Percentiles rank a stretch among this genome's conserved stretches.
Evolutionary conservation across 306 rosid genomes (phyloP).

Genomic region (Pyrus communis): DNA sequence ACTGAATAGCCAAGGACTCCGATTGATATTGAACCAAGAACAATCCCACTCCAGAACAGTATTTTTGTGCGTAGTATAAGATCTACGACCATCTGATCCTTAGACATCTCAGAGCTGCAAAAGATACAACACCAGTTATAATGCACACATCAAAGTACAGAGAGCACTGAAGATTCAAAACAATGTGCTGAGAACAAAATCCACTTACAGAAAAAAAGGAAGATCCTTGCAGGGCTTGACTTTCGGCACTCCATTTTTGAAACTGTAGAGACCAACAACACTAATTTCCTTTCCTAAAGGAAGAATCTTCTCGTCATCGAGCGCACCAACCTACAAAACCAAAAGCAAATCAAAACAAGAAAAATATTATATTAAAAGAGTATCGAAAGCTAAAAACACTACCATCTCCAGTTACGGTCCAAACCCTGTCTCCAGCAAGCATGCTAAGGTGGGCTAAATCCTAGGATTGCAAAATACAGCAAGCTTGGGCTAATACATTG

Average conservation of each 20-base stretch:
- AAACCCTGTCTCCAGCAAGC: too few relatives aligned
- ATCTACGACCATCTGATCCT: conserved; percentile 75
- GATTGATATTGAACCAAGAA: conserved; percentile 63
- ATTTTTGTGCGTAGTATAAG: conserved; percentile 41
- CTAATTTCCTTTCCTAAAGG: conserved; percentile 71
- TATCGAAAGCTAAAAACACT: too few relatives aligned
- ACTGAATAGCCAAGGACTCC: conserved; percentile 72
- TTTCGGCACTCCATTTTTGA: conserved; percentile 53
- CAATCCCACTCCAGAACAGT: conserved; percentile 56
- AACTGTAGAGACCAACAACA: conserved; percentile 72
- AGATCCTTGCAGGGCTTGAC: conserved; percentile 72
- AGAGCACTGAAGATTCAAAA: not conserved
- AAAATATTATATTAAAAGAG: not conserved
- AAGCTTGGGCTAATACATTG: not conserved
- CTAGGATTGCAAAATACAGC: too few relatives aligned
- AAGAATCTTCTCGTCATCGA: conserved; percentile 88
- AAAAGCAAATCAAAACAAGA: too few relatives aligned
- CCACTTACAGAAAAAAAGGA: conserved; percentile 78
- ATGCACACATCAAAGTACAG: not conserved
- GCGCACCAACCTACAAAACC: conserved; percentile 63
- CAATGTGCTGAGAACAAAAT: not conserved
- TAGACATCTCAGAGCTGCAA: conserved; percentile 70
- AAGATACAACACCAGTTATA: conserved; percentile 10
- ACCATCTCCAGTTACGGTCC: too few relatives aligned
- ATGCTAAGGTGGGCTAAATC: too few relatives aligned